Percentiles rank a stretch among this genome's conserved stretches.
phyloP scores from a whole-genome alignment of 345 rosid genomes.

The Anacardium occidentale region DNA sequence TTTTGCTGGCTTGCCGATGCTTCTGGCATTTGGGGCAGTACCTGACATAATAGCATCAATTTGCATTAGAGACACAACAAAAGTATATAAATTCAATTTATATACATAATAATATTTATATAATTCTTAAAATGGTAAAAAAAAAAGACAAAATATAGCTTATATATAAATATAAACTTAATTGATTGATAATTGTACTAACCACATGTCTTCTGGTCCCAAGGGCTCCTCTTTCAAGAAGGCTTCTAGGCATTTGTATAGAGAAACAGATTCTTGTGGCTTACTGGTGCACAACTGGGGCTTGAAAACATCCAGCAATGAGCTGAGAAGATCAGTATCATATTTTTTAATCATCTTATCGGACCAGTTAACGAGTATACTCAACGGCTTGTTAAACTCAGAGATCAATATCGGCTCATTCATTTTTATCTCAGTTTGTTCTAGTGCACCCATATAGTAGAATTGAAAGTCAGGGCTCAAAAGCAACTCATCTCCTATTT shows the following conservation, averaged over 20 bases:
- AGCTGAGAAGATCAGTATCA: constrained; percentile 38
- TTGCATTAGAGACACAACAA: not conserved
- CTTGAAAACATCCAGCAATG: constrained; percentile 55
- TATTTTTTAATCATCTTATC: constrained; percentile 46
- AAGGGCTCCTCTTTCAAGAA: constrained; percentile 74
- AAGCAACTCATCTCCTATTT: constrained; percentile 31
- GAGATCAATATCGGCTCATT: constrained; percentile 25
- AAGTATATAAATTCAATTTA: not conserved
- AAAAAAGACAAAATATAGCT: not conserved
- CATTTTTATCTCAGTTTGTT: constrained; percentile 30
- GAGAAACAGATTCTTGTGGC: constrained; percentile 55
- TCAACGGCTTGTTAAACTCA: constrained; percentile 25
- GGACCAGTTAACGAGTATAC: constrained; percentile 45
- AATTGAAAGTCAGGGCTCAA: constrained; percentile 38
- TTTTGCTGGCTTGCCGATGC: constrained; percentile 64
- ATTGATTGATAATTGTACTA: constrained; percentile 17
- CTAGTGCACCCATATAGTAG: constrained; percentile 14
- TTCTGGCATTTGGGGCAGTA: constrained; percentile 65
- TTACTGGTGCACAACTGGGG: constrained; percentile 36
- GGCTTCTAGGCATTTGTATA: constrained; percentile 67
- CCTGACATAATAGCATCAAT: constrained; percentile 33
- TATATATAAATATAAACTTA: not conserved
- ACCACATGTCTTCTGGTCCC: constrained; percentile 87
- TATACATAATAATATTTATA: not conserved
- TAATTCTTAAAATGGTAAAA: not conserved